phyloP scores from a whole-genome alignment of 2,329 filamentous ascomycete genomes.

The Mariannaea elegans region DNA sequence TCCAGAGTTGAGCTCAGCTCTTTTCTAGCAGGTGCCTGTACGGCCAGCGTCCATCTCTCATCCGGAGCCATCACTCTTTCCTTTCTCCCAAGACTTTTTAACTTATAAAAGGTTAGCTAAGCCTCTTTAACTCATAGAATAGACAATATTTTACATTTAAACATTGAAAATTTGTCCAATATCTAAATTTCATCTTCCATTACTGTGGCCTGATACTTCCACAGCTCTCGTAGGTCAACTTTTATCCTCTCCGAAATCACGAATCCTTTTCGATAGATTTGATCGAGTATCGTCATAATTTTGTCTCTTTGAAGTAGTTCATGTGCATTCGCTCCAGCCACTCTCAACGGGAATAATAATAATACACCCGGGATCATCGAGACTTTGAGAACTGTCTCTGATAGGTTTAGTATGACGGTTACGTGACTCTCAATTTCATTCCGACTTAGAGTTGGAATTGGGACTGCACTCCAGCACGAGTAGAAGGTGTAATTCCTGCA shows the following conservation, averaged over 20 bases:
- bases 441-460: constrained; percentile 13
- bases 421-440: constrained; percentile 10
- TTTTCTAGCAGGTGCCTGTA: neutral
- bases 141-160: neutral
- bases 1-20: constrained; percentile 16
- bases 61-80: too few relatives aligned
- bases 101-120: too few relatives aligned
- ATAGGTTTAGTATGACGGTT: neutral
- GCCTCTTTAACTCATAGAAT: too few relatives aligned
- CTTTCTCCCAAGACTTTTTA: neutral
- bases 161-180: neutral
- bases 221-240: constrained; percentile 33
- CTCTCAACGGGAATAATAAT: constrained; percentile 35
- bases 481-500: constrained; percentile 38
- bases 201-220: constrained; percentile 19
- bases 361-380: constrained; percentile 31
- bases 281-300: constrained; percentile 11
- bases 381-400: constrained; percentile 2
- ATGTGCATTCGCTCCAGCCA: constrained; percentile 27
- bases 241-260: constrained; percentile 34
- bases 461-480: constrained; percentile 23
- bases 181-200: neutral
- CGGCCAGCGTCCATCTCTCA: too few relatives aligned
- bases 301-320: neutral
- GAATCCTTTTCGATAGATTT: constrained; percentile 34